phyloP scores from a whole-genome alignment of 495 filamentous ascomycete genomes.

The Penicillium waksmanii region DNA sequence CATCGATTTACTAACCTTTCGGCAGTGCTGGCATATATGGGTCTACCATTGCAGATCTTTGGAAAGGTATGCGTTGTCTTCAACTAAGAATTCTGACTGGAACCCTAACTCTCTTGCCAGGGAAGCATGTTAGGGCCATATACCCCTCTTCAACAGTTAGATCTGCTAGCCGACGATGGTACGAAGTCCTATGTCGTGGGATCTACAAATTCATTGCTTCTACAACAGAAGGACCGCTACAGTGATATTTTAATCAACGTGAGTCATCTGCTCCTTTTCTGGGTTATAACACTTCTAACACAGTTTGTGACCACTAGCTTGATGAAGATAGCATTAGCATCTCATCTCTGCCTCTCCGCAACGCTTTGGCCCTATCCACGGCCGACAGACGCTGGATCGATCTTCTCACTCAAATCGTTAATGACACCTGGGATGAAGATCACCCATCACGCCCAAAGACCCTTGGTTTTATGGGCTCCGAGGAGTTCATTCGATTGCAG shows the following conservation, averaged over 20 bases:
- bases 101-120: slow-evolving; percentile 46
- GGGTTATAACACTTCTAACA: neutral
- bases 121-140: slow-evolving; percentile 96
- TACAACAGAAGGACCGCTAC: slow-evolving; percentile 96
- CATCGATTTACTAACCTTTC: slow-evolving; percentile 30
- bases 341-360: slow-evolving; percentile 74
- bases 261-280: slow-evolving; percentile 16
- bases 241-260: slow-evolving; percentile 95
- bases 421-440: slow-evolving; percentile 93
- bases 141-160: slow-evolving; percentile 93
- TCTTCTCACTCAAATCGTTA: slow-evolving; percentile 87
- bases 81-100: neutral
- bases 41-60: slow-evolving; percentile 91
- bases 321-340: slow-evolving; percentile 89
- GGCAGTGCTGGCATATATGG: slow-evolving; percentile 86
- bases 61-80: slow-evolving; percentile 67
- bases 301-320: slow-evolving; percentile 51
- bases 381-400: slow-evolving; percentile 97
- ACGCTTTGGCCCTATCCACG: slow-evolving; percentile 76
- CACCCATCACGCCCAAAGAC: slow-evolving; percentile 89
- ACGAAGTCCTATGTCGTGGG: slow-evolving; percentile 98
- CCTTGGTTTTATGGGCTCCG: slow-evolving; percentile 92
- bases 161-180: slow-evolving; percentile 88
- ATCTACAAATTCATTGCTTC: slow-evolving; percentile 89
- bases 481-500: slow-evolving; percentile 96